These are phyloP conservation scores for Mercurialis annua DNA, from an alignment of 345 rosid species.

Conservation along the genomic window DNA sequence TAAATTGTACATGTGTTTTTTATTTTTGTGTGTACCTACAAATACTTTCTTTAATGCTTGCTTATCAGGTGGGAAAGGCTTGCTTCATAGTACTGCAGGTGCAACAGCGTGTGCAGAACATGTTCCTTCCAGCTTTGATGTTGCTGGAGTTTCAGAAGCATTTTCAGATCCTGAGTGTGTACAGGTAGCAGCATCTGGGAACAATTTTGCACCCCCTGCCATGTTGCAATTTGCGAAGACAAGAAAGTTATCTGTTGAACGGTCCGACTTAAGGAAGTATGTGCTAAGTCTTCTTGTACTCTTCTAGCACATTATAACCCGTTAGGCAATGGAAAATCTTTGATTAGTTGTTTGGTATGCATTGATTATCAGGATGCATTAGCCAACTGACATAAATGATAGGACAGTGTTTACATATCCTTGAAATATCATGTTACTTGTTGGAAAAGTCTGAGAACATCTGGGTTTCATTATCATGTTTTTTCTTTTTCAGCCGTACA, in stretches of 20 bases:
- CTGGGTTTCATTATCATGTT: conserved; percentile 19
- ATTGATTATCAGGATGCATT: neutral
- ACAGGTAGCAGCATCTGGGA: conserved; percentile 63
- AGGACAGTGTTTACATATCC: neutral
- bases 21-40: neutral
- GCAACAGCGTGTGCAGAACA: conserved; percentile 38
- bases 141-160: conserved; percentile 53
- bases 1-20: neutral
- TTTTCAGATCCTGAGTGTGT: conserved; percentile 61
- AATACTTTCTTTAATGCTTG: conserved; percentile 31
- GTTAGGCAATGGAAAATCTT: neutral
- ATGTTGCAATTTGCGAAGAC: conserved; percentile 91
- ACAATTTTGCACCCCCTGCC: conserved; percentile 54
- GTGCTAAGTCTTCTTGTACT: conserved; percentile 20
- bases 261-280: conserved; percentile 83
- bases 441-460: neutral
- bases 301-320: neutral
- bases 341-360: neutral
- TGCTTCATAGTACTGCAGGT: conserved; percentile 31
- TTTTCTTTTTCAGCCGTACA: conserved; percentile 52
- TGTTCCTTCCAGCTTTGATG: conserved; percentile 37
- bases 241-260: conserved; percentile 84
- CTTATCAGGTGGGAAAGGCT: conserved; percentile 41
- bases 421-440: conserved; percentile 2
- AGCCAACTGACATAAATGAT: neutral